Percentiles rank a stretch among this genome's conserved stretches.
Evolutionary conservation across 1,284 basidiomycete genomes (phyloP).

Genomic region (Moesziomyces sp.): DNA sequence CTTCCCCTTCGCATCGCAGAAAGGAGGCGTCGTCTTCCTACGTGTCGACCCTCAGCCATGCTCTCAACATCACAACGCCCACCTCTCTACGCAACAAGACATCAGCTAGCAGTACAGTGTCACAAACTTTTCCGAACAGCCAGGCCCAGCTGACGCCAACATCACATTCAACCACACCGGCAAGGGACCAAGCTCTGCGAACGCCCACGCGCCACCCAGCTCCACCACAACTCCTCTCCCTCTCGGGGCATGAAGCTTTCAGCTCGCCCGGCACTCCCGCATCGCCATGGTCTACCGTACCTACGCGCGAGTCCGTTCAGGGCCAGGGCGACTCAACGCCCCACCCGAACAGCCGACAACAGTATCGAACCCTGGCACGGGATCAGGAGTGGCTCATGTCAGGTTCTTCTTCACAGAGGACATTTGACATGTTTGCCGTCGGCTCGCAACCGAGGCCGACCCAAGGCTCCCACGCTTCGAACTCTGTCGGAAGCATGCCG

Average conservation of each 20-base stretch:
- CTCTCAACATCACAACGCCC: conserved; percentile 30
- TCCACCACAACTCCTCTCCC: conserved; percentile 5
- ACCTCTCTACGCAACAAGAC: conserved; percentile 1
- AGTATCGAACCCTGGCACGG: neutral
- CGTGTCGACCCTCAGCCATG: conserved; percentile 31
- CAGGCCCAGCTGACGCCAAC: neutral
- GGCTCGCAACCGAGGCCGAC: neutral
- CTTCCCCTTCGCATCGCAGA: neutral
- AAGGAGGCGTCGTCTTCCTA: conserved; percentile 11
- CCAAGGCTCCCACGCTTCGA: neutral
- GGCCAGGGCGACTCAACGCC: too few species aligned
- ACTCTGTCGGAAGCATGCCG: neutral
- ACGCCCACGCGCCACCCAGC: conserved; percentile 4
- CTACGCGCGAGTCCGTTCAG: neutral
- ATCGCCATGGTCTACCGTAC: conserved; percentile 7
- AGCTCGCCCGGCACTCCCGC: conserved; percentile 9
- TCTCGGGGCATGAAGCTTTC: conserved; percentile 24
- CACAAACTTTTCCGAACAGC: neutral
- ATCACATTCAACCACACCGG: conserved; percentile 2
- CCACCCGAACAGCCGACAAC: neutral
- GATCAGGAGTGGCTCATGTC: conserved; percentile 17
- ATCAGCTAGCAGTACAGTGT: neutral
- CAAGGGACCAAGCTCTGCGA: neutral
- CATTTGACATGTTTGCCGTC: conserved; percentile 8
- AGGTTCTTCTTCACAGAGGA: conserved; percentile 1